phyloP scores from a whole-genome alignment of 108 stramenopile genomes.

The Bacterosira constricta region DNA sequence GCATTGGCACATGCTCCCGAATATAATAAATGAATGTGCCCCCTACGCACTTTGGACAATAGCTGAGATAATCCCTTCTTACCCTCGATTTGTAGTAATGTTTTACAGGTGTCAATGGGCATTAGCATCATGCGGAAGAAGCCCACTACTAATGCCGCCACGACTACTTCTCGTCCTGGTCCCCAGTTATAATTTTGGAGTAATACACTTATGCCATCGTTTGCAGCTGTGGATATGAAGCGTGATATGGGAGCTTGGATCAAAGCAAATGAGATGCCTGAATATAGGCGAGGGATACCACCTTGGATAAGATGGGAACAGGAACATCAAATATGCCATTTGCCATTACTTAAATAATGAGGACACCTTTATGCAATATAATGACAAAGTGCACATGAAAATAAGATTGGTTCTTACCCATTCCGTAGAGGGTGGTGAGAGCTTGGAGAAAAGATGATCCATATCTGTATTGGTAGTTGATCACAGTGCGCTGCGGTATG shows the following conservation, averaged over 20 bases:
- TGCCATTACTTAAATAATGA: no score
- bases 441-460: slow-evolving; percentile 81
- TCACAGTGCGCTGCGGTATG: slow-evolving; percentile 78
- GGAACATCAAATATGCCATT: no score
- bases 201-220: slow-evolving; percentile 84
- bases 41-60: slow-evolving; percentile 63
- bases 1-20: slow-evolving; percentile 74
- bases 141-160: slow-evolving; percentile 83
- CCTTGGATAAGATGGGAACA: no score
- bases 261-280: slow-evolving; percentile 89
- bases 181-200: slow-evolving; percentile 72
- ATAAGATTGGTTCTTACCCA: background rate
- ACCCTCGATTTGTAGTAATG: slow-evolving; percentile 93
- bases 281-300: slow-evolving; percentile 92
- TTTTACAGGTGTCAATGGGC: slow-evolving; percentile 95
- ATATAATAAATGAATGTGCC: slow-evolving; percentile 73
- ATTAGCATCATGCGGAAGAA: slow-evolving; percentile 72
- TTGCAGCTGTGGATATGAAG: slow-evolving; percentile 93
- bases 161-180: slow-evolving; percentile 72
- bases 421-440: slow-evolving; percentile 60
- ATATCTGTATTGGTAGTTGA: slow-evolving; percentile 96
- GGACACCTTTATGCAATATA: background rate
- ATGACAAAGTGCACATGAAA: background rate
- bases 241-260: slow-evolving; percentile 89
- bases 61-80: slow-evolving; percentile 67